A percentile compares a stretch with the other conserved stretches of the same genome.
Conservation (phyloP, 2,329 filamentous ascomycete species). For the Byssoonygena ceratinophila region DNA sequence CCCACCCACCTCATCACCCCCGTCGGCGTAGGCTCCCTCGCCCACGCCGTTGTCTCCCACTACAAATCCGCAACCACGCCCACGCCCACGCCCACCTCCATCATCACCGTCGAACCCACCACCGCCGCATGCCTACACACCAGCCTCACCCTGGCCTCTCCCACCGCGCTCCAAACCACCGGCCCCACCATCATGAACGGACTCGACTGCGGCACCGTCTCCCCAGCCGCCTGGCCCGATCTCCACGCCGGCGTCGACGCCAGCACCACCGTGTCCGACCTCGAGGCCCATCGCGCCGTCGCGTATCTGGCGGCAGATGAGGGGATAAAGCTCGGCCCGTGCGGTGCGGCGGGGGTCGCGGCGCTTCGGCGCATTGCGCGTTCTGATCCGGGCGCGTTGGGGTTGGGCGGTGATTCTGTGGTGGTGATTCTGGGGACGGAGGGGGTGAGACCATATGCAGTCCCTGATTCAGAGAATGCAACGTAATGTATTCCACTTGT, state of each 20-base stretch:
- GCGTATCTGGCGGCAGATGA: constrained; percentile 42
- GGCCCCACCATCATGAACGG: constrained; percentile 65
- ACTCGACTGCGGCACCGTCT: constrained; percentile 62
- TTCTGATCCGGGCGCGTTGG: constrained; percentile 24
- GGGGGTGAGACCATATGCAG: constrained; percentile 45
- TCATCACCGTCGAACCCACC: constrained; percentile 62
- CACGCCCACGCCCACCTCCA: constrained; percentile 27
- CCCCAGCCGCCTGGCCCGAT: constrained; percentile 53
- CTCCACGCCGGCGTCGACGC: constrained; percentile 51
- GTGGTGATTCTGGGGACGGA: constrained; percentile 60
- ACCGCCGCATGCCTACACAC: constrained; percentile 46
- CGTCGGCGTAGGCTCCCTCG: constrained; percentile 62
- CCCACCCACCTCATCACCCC: constrained; percentile 49
- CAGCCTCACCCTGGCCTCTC: constrained; percentile 40
- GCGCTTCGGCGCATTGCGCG: constrained; percentile 44
- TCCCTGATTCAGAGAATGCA: background rate
- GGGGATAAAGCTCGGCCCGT: constrained; percentile 49
- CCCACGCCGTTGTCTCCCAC: constrained; percentile 56
- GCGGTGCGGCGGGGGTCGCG: constrained; percentile 47
- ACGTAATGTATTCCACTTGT: no score
- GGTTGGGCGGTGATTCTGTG: constrained; percentile 41
- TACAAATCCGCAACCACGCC: constrained; percentile 43
- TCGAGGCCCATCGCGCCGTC: constrained; percentile 51
- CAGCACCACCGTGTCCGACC: constrained; percentile 50
- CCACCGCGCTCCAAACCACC: constrained; percentile 44